These are phyloP conservation scores for Fusarium nisikadoi DNA, from an alignment of 2,329 filamentous ascomycete genomes.

Conservation along the genomic window DNA sequence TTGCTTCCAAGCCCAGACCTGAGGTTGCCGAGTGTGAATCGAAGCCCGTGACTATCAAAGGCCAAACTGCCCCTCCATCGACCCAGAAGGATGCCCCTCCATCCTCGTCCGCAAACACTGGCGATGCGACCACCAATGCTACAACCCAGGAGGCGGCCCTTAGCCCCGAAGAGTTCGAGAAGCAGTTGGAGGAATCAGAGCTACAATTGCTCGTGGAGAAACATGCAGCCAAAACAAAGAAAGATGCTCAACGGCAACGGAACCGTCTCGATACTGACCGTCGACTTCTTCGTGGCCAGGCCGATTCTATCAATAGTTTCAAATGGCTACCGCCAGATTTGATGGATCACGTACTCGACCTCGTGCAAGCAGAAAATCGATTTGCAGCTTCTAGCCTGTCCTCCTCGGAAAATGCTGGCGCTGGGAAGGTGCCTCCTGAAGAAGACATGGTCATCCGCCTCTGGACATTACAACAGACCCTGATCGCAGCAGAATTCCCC, in stretches of 20 bases:
- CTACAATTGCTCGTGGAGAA: slow-evolving; percentile 90
- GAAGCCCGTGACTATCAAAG: slow-evolving; percentile 37
- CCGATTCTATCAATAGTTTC: slow-evolving; percentile 75
- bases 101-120: slow-evolving; percentile 41
- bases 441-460: slow-evolving; percentile 83
- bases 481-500: slow-evolving; percentile 76
- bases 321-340: slow-evolving; percentile 86
- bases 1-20: slow-evolving; percentile 82
- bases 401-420: slow-evolving; percentile 54
- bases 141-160: slow-evolving; percentile 59
- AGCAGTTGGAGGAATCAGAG: slow-evolving; percentile 88
- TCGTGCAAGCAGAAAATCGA: slow-evolving; percentile 74
- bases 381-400: slow-evolving; percentile 64
- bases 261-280: slow-evolving; percentile 85
- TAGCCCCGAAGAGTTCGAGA: slow-evolving; percentile 89
- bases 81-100: slow-evolving; percentile 46
- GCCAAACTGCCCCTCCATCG: slow-evolving; percentile 48
- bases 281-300: slow-evolving; percentile 81
- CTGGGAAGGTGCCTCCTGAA: slow-evolving; percentile 70
- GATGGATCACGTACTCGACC: slow-evolving; percentile 78
- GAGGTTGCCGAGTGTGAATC: slow-evolving; percentile 61
- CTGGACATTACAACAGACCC: slow-evolving; percentile 83
- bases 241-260: slow-evolving; percentile 81
- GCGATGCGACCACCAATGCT: slow-evolving; percentile 35
- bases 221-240: slow-evolving; percentile 79